Evolutionary conservation across 1,284 basidiomycete species (phyloP).

Genomic region (Chalciporus sp.): DNA sequence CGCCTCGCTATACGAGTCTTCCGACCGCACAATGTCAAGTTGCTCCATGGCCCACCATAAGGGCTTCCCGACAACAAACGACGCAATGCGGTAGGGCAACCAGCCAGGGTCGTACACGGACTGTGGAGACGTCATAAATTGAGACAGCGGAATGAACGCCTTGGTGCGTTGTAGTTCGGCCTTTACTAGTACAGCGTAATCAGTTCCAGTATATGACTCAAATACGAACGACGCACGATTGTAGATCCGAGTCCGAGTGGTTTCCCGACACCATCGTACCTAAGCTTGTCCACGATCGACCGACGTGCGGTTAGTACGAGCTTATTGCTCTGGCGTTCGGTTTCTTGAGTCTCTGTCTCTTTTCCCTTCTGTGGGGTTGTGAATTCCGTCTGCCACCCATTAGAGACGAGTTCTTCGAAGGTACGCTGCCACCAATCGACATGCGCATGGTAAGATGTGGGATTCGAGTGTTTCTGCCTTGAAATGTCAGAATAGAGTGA

Average conservation of each 20-base stretch:
- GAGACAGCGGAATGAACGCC: constrained; percentile 51
- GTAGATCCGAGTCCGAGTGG: constrained; percentile 83
- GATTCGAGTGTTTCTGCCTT: constrained; percentile 82
- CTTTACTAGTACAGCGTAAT: constrained; percentile 51
- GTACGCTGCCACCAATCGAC: constrained; percentile 86
- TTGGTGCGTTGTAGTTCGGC: constrained; percentile 56
- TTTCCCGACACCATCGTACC: constrained; percentile 72
- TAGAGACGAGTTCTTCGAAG: constrained; percentile 62
- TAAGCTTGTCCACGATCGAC: constrained; percentile 59
- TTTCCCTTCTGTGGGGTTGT: constrained; percentile 28
- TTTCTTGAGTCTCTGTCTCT: constrained; percentile 8
- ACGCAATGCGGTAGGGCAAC: constrained; percentile 67
- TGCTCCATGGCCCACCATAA: constrained; percentile 87
- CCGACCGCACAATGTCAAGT: constrained; percentile 67
- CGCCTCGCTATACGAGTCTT: constrained; percentile 58
- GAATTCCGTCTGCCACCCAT: constrained; percentile 54
- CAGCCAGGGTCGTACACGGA: constrained; percentile 74
- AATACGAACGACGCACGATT: constrained; percentile 51
- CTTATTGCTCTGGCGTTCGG: constrained; percentile 41
- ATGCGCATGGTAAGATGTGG: constrained; percentile 79
- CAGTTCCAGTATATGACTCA: constrained; percentile 14
- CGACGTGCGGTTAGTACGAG: constrained; percentile 70
- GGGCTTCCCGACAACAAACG: constrained; percentile 75
- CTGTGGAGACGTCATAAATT: constrained; percentile 59
- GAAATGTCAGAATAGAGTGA: constrained; percentile 90